Evolutionary conservation across 306 rosid species (phyloP).

Genomic region (Malus sieversii): DNA sequence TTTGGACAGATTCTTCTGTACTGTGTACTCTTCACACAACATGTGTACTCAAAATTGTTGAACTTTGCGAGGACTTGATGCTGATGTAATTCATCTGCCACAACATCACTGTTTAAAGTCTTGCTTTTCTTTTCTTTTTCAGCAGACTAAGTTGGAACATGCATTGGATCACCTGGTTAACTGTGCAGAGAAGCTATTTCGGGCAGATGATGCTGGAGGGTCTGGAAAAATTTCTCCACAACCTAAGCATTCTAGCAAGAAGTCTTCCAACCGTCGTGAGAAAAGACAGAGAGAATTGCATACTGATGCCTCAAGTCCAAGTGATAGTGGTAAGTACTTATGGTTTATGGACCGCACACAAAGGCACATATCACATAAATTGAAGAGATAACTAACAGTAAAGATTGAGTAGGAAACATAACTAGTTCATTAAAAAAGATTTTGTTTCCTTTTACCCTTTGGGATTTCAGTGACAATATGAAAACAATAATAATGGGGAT

Average conservation of each 20-base stretch:
- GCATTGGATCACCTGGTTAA: constrained; percentile 51
- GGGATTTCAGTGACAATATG: not conserved
- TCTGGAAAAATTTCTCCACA: constrained; percentile 16
- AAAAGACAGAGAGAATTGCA: constrained; percentile 29
- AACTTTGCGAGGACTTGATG: not conserved
- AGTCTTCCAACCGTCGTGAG: constrained; percentile 13
- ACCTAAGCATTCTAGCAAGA: constrained; percentile 26
- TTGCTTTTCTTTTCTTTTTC: not conserved
- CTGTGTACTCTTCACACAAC: not conserved
- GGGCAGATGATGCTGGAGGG: constrained; percentile 28
- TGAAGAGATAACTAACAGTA: not conserved
- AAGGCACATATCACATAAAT: not conserved
- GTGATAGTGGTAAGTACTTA: constrained; percentile 39
- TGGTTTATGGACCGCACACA: not conserved
- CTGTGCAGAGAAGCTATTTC: constrained; percentile 52
- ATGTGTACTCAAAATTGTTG: not conserved
- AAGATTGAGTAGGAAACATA: not conserved
- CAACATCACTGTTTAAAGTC: not conserved
- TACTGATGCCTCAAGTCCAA: constrained; percentile 20
- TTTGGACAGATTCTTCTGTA: not conserved
- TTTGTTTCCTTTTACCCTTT: not conserved
- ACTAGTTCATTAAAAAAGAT: not conserved
- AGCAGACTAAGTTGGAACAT: constrained; percentile 46
- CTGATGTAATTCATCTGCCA: not conserved
- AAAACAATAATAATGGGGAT: not conserved